Percentiles rank a stretch among this genome's conserved stretches.
phyloP scores from a whole-genome alignment of 2,329 filamentous ascomycete genomes.

The Pezicula carpinea region DNA sequence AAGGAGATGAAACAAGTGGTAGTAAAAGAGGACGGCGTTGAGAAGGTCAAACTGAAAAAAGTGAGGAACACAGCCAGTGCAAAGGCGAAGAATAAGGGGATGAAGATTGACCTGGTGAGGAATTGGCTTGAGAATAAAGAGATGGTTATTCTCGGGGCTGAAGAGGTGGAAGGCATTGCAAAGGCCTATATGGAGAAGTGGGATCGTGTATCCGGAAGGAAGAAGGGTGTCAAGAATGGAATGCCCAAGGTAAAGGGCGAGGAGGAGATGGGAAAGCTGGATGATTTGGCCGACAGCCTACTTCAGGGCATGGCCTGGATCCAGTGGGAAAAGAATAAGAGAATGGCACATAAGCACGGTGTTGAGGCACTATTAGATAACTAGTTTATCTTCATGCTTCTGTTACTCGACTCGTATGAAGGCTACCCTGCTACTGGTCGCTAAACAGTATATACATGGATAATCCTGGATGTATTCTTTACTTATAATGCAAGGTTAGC shows the following conservation, averaged over 20 bases:
- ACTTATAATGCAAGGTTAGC: too few species aligned
- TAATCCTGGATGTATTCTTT: too few species aligned
- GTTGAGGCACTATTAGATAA: conserved; percentile 25
- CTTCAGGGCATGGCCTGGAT: conserved; percentile 75
- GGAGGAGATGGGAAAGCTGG: conserved; percentile 53
- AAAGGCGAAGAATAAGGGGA: conserved; percentile 43
- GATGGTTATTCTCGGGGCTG: conserved; percentile 26
- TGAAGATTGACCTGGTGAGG: conserved; percentile 60
- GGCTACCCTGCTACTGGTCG: too few species aligned
- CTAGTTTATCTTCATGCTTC: conserved; percentile 1
- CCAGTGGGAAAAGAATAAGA: conserved; percentile 64
- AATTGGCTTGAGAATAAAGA: conserved; percentile 41
- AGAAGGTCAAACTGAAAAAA: conserved; percentile 23
- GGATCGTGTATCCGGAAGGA: conserved; percentile 22
- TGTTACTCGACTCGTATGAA: too few species aligned
- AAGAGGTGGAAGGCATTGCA: conserved; percentile 32
- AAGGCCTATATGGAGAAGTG: conserved; percentile 31
- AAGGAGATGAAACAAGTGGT: conserved; percentile 11
- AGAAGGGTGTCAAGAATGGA: conserved; percentile 15
- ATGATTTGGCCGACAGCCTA: conserved; percentile 77
- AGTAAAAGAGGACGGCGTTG: conserved; percentile 17
- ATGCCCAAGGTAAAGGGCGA: conserved; percentile 18
- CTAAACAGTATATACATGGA: too few species aligned
- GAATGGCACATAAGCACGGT: conserved; percentile 27
- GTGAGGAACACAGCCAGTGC: conserved; percentile 36